Evolutionary conservation across 352 stramenopile species (phyloP), one percentile per base, ranked within the genome.

Genomic region (Pythium aristosporum): DNA sequence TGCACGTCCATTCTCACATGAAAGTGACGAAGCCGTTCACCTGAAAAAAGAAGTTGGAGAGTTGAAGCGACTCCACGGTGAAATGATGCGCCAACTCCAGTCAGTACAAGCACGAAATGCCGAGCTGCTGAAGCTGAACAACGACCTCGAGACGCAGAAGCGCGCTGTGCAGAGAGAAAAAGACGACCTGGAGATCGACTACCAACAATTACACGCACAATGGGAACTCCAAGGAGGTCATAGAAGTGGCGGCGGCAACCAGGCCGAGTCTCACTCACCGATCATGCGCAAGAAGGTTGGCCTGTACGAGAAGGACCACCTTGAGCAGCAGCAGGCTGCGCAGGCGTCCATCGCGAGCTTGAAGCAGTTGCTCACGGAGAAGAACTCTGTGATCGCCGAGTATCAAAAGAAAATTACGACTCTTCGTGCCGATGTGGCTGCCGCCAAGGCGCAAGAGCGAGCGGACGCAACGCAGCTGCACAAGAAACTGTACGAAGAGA

Each of bases 311-410:
- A 79, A 89, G 53, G 86, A 92, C 56, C 86, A 94, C 42, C 62
- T 76, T 1, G 69, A 86, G 21, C 54, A 92, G 20, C 86, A 94
- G 55, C 77, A 89, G 65, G 84, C 86, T 15, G 86, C 82, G 10
- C 82, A 93, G 55, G 83, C 72, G 46, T 91, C 84, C 28, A 88
- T 95, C 30, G 79, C 86, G 6, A 93, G 82, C 63, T 66, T 95
- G n/a, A 95, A 92, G 61, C 75, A 80, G 32, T 74, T 93, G 23
- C 72, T 93, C 30, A 70, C 80, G 23, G 86, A 92, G 57, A 95
- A 95, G 57, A 95, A 93, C 55, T 59, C 46, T 13, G 52, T 86
- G 30, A 77, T 93, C 5, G 70, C 73, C 15, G 75, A 88, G 53
- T 89, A 88, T 47, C 75, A 91, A 57, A 67, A 65, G 18, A 85